phyloP scores from a whole-genome alignment of 2,329 filamentous ascomycete genomes.

The Diaporthe aspalathi region DNA sequence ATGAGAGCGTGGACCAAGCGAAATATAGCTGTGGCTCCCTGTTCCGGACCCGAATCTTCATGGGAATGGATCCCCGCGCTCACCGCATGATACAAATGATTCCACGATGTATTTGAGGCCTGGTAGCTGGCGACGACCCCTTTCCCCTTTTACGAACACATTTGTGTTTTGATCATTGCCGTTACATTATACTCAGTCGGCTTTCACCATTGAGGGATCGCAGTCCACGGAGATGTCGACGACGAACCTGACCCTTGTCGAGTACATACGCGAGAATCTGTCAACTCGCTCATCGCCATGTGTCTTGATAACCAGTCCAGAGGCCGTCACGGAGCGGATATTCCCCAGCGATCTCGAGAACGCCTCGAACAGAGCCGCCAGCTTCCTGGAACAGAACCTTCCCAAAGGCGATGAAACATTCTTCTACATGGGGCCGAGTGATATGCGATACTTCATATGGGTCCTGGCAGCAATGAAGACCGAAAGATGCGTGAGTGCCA shows the following conservation, averaged over 20 bases:
- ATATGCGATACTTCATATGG: constrained; percentile 31
- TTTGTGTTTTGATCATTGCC: background rate
- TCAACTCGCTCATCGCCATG: background rate
- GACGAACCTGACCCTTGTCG: background rate
- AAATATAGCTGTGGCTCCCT: background rate
- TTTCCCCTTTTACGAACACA: too few species aligned
- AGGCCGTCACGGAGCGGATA: background rate
- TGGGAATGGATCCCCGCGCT: background rate
- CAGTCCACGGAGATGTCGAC: background rate
- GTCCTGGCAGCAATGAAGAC: constrained; percentile 31
- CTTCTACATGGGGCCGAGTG: constrained; percentile 30
- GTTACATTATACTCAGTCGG: background rate
- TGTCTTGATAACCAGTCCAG: background rate
- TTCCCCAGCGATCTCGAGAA: constrained; percentile 3
- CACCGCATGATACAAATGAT: background rate
- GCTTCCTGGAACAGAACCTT: background rate
- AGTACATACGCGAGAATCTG: background rate
- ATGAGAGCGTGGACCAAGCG: background rate
- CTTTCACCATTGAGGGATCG: background rate
- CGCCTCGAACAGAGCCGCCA: constrained; percentile 9
- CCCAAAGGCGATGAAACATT: background rate
- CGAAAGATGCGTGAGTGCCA: background rate
- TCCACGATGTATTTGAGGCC: background rate
- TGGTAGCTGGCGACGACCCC: background rate
- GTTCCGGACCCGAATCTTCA: background rate